A percentile compares a stretch with the other conserved stretches of the same genome.
Evolutionary conservation across 2,329 filamentous ascomycete species (phyloP).

Genomic region (Zalaria obscura): DNA sequence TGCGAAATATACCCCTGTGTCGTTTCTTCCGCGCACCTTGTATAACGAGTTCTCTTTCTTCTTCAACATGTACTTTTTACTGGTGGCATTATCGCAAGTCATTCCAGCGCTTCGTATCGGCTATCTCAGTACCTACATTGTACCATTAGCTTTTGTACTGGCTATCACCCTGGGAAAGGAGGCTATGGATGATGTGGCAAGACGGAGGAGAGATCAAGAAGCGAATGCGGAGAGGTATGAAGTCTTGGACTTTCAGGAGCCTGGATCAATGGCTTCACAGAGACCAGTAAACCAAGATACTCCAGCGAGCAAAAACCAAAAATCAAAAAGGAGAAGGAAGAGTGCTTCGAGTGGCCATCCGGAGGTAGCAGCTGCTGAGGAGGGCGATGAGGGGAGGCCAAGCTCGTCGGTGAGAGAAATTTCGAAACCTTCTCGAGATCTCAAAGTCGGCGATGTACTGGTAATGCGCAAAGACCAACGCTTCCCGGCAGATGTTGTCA

Average conservation of each 20-base stretch:
- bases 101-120: conserved; percentile 84
- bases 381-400: conserved; percentile 17
- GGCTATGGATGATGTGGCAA: conserved; percentile 80
- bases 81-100: conserved; percentile 86
- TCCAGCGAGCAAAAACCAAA: conserved; percentile 10
- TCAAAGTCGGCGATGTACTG: conserved; percentile 91
- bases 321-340: conserved; percentile 13
- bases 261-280: conserved; percentile 17
- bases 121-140: conserved; percentile 88
- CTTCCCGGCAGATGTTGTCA: conserved; percentile 86
- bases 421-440: conserved; percentile 67
- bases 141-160: conserved; percentile 81
- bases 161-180: conserved; percentile 90
- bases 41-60: conserved; percentile 99
- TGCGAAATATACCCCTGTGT: conserved; percentile 92
- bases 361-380: conserved; percentile 21
- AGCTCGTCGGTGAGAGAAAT: conserved; percentile 38
- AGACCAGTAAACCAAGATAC: background rate
- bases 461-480: conserved; percentile 85
- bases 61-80: conserved; percentile 97
- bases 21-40: conserved; percentile 82
- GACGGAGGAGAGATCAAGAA: conserved; percentile 76
- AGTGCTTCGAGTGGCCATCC: conserved; percentile 30
- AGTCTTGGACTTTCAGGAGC: conserved; percentile 57
- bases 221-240: conserved; percentile 86